Base-by-base conservation (phyloP, 2,329 filamentous ascomycete genomes). In the Pseudogymnoascus verrucosus region DNA sequence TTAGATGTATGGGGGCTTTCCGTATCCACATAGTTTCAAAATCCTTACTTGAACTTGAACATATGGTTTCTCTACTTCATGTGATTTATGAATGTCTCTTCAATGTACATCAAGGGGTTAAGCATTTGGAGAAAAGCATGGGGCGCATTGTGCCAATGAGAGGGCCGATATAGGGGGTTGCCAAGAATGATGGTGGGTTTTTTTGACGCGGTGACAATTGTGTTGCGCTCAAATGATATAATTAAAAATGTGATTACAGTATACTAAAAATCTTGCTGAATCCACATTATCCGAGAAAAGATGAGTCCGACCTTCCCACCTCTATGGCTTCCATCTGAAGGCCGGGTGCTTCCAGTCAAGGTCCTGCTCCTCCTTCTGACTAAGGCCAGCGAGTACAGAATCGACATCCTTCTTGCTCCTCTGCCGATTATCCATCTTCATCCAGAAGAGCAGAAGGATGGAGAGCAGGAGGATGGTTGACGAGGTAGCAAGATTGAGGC, bases 261-360 rank as follows among this genome's bases (percentile, higher is more conserved):
- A 44, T 16, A 23, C 16, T 23, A 23, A 44, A 44, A 23, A 44
- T 23, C 19, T 19, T 23, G 11, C 40, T 19, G 5, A 44, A 60
- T 37, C 14, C 16, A 60, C 26, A 37, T 36, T 12, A 11, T 60
- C 26, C 26, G 3, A 60, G 57, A 12, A 26, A 47, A 26, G 26
- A 16, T 26, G 10, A 36, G 36, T 4, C 16, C 10, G 39, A 14
- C 26, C 21, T 26, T 47, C 11, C 42, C 21, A 47, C 44, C n/a
- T 21, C 65, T 54, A 71, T n/a, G 78, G 76, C 69, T 78, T 80
- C 87, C 86, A 89, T 67, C 81, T 78, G 70, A 89, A 89, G 3
- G 75, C 81, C 3, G 87, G 87, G 74, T 90, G 86, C 67, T 78
- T 81, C 85, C 85, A 89, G 69, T 89, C 86, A 67, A 89, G 71